Evolutionary conservation across 352 stramenopile species (phyloP).

Genomic region (Globisporangium megalacanthum): DNA sequence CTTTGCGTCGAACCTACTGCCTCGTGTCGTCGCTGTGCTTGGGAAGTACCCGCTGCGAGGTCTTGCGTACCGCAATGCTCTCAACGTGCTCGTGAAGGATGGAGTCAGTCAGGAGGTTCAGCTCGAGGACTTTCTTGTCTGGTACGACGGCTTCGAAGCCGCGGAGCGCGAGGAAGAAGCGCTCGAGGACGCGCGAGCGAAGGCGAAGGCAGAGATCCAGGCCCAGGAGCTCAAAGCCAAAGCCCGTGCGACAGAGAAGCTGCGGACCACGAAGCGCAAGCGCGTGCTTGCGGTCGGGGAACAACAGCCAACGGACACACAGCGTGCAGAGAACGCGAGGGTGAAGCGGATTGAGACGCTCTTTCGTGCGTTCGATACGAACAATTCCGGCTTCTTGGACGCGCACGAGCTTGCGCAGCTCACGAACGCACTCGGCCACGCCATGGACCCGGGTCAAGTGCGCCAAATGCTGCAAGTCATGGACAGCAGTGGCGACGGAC

Average conservation of each 20-base stretch:
- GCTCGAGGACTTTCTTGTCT: constrained; percentile 41
- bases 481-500: constrained; percentile 50
- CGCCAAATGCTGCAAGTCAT: constrained; percentile 54
- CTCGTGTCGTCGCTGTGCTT: constrained; percentile 41
- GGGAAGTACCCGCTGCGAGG: constrained; percentile 51
- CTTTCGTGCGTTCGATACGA: constrained; percentile 53
- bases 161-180: constrained; percentile 41
- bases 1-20: constrained; percentile 57
- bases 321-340: constrained; percentile 10
- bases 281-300: constrained; percentile 21
- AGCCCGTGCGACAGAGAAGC: constrained; percentile 27
- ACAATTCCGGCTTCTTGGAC: constrained; percentile 55
- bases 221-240: constrained; percentile 36
- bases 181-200: constrained; percentile 31
- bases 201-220: constrained; percentile 33
- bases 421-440: constrained; percentile 37
- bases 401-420: constrained; percentile 42
- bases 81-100: constrained; percentile 34
- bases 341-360: constrained; percentile 33
- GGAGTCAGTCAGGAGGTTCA: constrained; percentile 35
- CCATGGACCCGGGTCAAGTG: constrained; percentile 34
- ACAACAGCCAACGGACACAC: not conserved
- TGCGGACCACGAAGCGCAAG: constrained; percentile 29
- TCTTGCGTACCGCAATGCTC: constrained; percentile 38
- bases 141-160: constrained; percentile 50